Percentiles rank a stretch among this genome's conserved stretches.
Conservation (phyloP, 768 basidiomycete species). For the Tulasnella sp. region DNA sequence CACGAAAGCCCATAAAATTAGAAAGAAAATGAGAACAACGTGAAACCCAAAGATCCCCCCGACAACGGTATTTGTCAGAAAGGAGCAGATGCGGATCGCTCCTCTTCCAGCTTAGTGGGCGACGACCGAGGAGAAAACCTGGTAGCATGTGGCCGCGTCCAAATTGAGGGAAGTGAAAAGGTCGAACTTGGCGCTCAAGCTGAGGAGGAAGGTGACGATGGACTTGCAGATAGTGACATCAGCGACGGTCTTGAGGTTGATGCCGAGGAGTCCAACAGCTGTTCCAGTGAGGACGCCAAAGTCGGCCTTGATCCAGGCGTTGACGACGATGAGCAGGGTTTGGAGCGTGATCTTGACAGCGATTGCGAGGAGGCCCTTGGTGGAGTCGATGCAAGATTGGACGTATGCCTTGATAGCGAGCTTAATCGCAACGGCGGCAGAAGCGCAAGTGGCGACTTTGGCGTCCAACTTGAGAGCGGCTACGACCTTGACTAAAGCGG, state of each 20-base stretch:
- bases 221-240: neutral
- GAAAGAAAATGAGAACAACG: neutral
- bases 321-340: neutral
- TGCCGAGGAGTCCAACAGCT: neutral
- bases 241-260: neutral
- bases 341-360: neutral
- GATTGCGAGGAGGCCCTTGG: neutral
- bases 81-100: neutral
- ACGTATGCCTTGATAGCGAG: neutral
- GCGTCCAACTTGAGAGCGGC: neutral
- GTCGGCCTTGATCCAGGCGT: neutral
- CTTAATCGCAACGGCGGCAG: neutral
- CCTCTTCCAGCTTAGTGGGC: neutral
- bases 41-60: neutral
- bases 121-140: neutral
- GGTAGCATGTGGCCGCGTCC: neutral
- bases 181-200: neutral
- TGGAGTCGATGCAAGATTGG: neutral
- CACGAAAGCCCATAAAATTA: neutral
- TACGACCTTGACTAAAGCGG: neutral
- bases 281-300: neutral
- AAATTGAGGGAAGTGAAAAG: neutral
- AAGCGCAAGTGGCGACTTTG: neutral
- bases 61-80: neutral
- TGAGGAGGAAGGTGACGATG: neutral